These are phyloP conservation scores for Populus tremula DNA, from an alignment of 345 rosid genomes.

Conservation along the genomic window DNA sequence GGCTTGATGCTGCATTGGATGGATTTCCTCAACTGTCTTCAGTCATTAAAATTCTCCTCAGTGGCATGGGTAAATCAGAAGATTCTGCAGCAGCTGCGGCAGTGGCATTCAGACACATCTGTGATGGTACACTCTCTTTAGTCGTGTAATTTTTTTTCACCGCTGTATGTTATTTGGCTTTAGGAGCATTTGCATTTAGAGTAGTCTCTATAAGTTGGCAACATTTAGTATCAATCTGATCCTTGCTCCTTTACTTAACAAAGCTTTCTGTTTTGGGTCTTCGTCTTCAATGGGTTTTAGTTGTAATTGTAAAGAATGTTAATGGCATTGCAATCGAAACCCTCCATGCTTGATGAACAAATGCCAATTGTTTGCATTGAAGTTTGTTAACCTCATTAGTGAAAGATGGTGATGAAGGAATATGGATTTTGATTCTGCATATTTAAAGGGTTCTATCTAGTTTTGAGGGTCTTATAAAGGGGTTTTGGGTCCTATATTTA, in stretches of 20 bases:
- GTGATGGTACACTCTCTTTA: conserved; percentile 58
- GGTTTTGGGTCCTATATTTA: not conserved
- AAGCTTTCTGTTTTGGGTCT: not conserved
- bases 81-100: conserved; percentile 99
- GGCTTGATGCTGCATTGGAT: conserved; percentile 83
- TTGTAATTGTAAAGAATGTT: not conserved
- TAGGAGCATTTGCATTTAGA: conserved; percentile 1
- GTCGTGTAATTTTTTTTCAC: not conserved
- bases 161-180: not conserved
- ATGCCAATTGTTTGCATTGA: not conserved
- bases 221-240: not conserved
- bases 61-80: conserved; percentile 90
- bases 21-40: conserved; percentile 71
- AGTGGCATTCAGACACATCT: conserved; percentile 86
- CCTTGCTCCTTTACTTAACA: not conserved
- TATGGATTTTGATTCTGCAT: not conserved
- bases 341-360: not conserved
- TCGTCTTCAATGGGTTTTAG: not conserved
- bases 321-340: conserved; percentile 1
- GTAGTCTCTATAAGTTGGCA: not conserved
- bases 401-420: too few relatives aligned
- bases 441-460: not conserved
- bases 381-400: not conserved
- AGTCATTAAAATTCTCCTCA: conserved; percentile 67
- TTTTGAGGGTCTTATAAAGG: not conserved